Base-by-base conservation (phyloP, 2,329 filamentous ascomycete species). In the Talaromyces sp. region DNA sequence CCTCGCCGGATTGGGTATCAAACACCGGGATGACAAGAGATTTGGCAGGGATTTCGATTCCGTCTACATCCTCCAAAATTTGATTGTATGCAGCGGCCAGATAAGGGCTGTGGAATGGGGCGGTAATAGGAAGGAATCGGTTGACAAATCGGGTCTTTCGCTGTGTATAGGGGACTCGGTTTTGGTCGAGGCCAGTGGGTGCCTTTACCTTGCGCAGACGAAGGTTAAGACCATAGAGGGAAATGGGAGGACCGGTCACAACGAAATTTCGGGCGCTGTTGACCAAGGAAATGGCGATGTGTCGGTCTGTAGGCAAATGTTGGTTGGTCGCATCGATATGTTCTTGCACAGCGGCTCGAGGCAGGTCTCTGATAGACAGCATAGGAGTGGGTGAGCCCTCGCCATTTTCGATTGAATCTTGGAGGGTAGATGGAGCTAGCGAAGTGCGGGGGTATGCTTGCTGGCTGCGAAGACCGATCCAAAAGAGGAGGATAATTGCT, bases 201-300 rank as follows among this genome's bases (percentile, higher is more conserved):
- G 94, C 93, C 82, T 97, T 99, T 74, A 96, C 91, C 79, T 97
- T 99, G 69, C 95, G 89, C 58, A 99, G 81, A 72, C 95, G 92
- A 54, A 96, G 81, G 75, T 99, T 99, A 46, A 99, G 84, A 83
- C 94, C 95, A 72, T 97, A 97, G 11, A 99, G 82, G 1, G 95
- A 97, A 66, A 96, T 92, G 2, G 95, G 94, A 59, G 94, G 94
- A 57, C 94, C 94, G 48, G 94, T 96, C 14, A 99, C 92, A 54
- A 99, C 95, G 71, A 97, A 88, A 76, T 97, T 99, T 61, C 94
- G 88, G 14, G 93, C 92, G 77, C 93, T 97, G 82, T 99, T 99
- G 74, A 97, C 86, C 59, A 99, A 84, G 0, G 95, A 97, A 68
- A 99, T 93, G 72, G 88, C 88, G 72, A 99, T 97, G 73, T 97